phyloP scores from a whole-genome alignment of 2,329 filamentous ascomycete species.

The Plenodomus tracheiphilus region DNA sequence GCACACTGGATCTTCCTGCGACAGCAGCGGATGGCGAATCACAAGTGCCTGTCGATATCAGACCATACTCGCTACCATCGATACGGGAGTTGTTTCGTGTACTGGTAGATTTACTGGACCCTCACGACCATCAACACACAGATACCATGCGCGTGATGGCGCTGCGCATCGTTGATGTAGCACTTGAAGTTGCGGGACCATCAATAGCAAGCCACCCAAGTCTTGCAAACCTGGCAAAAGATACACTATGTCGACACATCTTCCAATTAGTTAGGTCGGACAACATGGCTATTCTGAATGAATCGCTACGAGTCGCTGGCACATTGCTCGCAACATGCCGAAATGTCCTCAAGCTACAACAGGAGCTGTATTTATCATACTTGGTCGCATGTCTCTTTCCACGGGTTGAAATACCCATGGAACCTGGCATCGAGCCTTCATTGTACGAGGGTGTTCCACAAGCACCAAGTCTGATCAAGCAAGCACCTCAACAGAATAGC shows the following conservation, averaged over 20 bases:
- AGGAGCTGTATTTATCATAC: slow-evolving; percentile 94
- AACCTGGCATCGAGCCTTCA: slow-evolving; percentile 85
- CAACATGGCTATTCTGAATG: slow-evolving; percentile 91
- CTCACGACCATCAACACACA: slow-evolving; percentile 88
- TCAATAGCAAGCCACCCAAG: slow-evolving; percentile 92
- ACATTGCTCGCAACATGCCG: slow-evolving; percentile 90
- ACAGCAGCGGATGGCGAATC: slow-evolving; percentile 47
- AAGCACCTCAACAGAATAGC: slow-evolving; percentile 65
- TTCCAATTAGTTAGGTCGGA: slow-evolving; percentile 97
- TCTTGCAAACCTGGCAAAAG: slow-evolving; percentile 83
- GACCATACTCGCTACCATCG: slow-evolving; percentile 90
- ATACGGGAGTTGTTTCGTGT: slow-evolving; percentile 94
- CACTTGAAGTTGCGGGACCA: slow-evolving; percentile 91
- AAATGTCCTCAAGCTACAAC: slow-evolving; percentile 88
- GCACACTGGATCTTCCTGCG: slow-evolving; percentile 49
- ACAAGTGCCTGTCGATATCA: slow-evolving; percentile 61
- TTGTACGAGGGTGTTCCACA: slow-evolving; percentile 93
- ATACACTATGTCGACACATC: slow-evolving; percentile 88
- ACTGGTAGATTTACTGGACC: slow-evolving; percentile 89
- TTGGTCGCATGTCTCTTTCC: slow-evolving; percentile 92
- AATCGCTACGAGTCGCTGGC: slow-evolving; percentile 87
- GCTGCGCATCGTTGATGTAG: slow-evolving; percentile 93
- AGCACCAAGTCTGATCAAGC: slow-evolving; percentile 83
- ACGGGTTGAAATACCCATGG: slow-evolving; percentile 88
- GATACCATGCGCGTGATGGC: slow-evolving; percentile 98